Base-by-base conservation (phyloP, 1,284 basidiomycete species). In the Trichosporon coremiiforme region DNA sequence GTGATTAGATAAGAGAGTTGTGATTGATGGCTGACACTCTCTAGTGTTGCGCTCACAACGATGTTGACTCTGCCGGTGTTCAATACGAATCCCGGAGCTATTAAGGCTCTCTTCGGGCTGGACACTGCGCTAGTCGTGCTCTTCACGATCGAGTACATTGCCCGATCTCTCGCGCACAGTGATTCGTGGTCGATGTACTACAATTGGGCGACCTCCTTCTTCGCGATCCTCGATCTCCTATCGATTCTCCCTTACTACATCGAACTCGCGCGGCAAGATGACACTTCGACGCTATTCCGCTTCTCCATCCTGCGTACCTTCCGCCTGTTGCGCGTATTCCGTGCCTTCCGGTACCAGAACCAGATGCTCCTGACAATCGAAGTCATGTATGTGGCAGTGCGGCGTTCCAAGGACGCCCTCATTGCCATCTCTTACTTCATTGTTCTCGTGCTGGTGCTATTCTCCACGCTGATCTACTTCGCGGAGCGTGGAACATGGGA, bases 341-440 rank as follows among this genome's bases (percentile, higher is more conserved):
- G 91, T 57, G 92, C 93, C 0, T 95, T 95, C 86, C 88, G 89
- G 70, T 90, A 92, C 75, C 81, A 83, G 69, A 82, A 81, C 62
- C 78, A 81, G 71, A 82, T 94, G 74, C 86, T 94, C 17, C 84
- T 94, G 67, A 95, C 93, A 0, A 95, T 95, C 70, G 92, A 95
- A 85, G 92, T 95, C 75, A 95, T 95, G 93, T 93, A 91, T 79
- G 87, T 95, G 41, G 90, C 92, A n/a, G 90, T 94, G 53, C 87
- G 90, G 67, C 86, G 91, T 70, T 94, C 92, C 0, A 90, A 92
- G 78, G 91, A 95, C 75, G 93, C 93, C 0, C 86, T 95, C 0
- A 86, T 93, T 8, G 93, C 93, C 0, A 88, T 95, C 47, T 88
- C 88, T 2, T 95, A 95, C 83, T 95, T 95, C 82, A 90, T 95